Evolutionary conservation across 139 green algal species (phyloP).

Genomic region (Chlorella sp.): DNA sequence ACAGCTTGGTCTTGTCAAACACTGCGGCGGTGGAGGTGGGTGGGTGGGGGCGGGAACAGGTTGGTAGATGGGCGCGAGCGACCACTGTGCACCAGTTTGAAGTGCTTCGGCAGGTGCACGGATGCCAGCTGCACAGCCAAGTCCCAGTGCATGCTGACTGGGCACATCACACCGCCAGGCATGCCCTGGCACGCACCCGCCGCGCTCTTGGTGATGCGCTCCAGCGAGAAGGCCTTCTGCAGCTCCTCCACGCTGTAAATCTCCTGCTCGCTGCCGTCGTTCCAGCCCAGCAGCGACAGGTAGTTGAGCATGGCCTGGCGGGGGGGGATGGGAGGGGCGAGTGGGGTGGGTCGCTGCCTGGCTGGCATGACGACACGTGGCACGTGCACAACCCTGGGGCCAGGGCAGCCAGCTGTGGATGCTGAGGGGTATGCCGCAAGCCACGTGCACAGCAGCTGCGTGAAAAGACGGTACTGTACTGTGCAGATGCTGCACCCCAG

Average conservation of each 20-base stretch:
- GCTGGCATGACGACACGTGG: neutral
- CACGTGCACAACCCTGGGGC: too few species aligned
- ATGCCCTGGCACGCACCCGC: constrained; percentile 27
- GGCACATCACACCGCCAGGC: too few species aligned
- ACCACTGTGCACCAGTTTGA: neutral
- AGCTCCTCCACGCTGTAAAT: constrained; percentile 77
- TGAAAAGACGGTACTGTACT: too few species aligned
- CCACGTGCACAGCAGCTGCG: too few species aligned
- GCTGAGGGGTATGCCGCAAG: too few species aligned
- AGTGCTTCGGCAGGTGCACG: neutral
- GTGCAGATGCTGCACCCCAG: too few species aligned
- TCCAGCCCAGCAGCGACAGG: constrained; percentile 97
- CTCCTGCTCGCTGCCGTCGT: constrained; percentile 98
- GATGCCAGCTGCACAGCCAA: neutral
- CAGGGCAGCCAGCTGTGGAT: too few species aligned
- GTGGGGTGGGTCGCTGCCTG: neutral
- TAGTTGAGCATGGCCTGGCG: constrained; percentile 95
- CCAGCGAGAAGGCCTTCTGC: constrained; percentile 81
- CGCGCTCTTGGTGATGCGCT: constrained; percentile 94
- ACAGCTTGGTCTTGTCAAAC: constrained; percentile 95
- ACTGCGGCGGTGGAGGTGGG: constrained; percentile 54
- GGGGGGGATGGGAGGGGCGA: neutral
- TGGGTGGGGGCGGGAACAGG: neutral
- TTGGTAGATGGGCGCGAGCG: too few species aligned
- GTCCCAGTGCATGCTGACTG: too few species aligned